These are phyloP conservation scores for Claviceps spartinae DNA, from an alignment of 2,329 filamentous ascomycete species.

Conservation along the genomic window DNA sequence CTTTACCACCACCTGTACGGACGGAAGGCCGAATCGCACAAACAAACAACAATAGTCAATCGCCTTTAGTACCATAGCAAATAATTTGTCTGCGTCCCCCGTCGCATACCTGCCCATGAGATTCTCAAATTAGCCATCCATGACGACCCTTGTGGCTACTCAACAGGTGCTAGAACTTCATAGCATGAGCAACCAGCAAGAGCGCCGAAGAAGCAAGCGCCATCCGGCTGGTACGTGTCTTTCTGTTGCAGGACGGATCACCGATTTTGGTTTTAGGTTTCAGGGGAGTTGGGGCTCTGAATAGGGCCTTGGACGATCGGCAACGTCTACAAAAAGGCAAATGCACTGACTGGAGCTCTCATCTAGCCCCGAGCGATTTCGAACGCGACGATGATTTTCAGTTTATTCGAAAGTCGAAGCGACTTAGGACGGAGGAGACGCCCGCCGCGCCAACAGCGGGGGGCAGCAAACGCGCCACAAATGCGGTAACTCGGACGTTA, in stretches of 20 bases:
- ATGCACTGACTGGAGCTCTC: neutral
- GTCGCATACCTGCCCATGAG: slow-evolving; percentile 1
- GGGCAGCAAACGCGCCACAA: neutral
- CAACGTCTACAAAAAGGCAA: neutral
- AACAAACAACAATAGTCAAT: neutral
- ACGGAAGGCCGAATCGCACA: neutral
- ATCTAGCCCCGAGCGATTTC: slow-evolving; percentile 31
- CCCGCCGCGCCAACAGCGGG: slow-evolving; percentile 22
- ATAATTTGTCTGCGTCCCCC: neutral
- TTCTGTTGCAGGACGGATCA: neutral
- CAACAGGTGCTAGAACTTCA: slow-evolving; percentile 51
- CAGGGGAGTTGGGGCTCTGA: neutral
- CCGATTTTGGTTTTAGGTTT: no score
- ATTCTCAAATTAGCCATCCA: slow-evolving; percentile 36
- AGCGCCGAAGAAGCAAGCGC: slow-evolving; percentile 50
- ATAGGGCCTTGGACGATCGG: neutral
- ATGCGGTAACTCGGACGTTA: neutral
- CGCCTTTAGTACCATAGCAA: no score
- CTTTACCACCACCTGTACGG: neutral
- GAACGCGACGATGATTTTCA: slow-evolving; percentile 68
- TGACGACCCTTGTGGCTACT: slow-evolving; percentile 55
- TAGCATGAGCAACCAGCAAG: slow-evolving; percentile 55
- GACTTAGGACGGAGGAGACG: slow-evolving; percentile 43
- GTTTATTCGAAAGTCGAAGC: slow-evolving; percentile 56
- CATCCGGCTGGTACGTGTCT: slow-evolving; percentile 39